Base-by-base conservation (phyloP, 768 basidiomycete species). In the Tricholoma sp. region DNA sequence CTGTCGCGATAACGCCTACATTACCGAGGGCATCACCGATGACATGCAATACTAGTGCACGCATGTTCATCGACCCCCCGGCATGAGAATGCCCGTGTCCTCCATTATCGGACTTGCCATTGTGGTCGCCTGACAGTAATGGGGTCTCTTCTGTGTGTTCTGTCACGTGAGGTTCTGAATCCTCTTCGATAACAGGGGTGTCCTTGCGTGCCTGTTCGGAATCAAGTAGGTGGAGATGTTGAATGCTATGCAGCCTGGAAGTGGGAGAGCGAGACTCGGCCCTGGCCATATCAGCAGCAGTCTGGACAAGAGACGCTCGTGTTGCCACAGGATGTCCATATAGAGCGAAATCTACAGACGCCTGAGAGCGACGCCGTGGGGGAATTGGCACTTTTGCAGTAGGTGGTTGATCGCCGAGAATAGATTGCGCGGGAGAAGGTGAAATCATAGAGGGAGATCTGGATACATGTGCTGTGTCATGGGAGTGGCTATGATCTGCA, bases 1-100 rank as follows among this genome's bases (percentile, higher is more conserved):
- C 97, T 4, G 95, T 92, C 34, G 88, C 85, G 57, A 99, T 97
- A 59, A 99, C 97, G 52, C 97, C 97, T 59, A 98, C 91, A 70
- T 99, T 98, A 50, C 97, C 97, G 24, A 99, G 81, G 54, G 96
- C 96, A 74, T 99, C 96, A 33, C 96, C 96, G 45, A 99, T 70
- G 37, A 98, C 97, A 70, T 99, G 97, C 29, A 99, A 73, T 32
- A 98, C 77, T 1, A 99, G 79, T 31, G 94, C 97, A n/a, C 78
- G 88, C 95, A 98, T 98, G 72, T 98, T 99, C 97, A 99, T 98
- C 0, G 88, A 91, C 0, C 85, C 86, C 0, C 85, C 86, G 8
- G 73, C 72, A 63, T 86, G 83, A 18, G 72, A 61, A 74, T 68
- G 74, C 55, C 67, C 62, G 56, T 75, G 72, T 8, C 47, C 63